phyloP scores from a whole-genome alignment of 805 yeast species.

The Nakazawaea populi region DNA sequence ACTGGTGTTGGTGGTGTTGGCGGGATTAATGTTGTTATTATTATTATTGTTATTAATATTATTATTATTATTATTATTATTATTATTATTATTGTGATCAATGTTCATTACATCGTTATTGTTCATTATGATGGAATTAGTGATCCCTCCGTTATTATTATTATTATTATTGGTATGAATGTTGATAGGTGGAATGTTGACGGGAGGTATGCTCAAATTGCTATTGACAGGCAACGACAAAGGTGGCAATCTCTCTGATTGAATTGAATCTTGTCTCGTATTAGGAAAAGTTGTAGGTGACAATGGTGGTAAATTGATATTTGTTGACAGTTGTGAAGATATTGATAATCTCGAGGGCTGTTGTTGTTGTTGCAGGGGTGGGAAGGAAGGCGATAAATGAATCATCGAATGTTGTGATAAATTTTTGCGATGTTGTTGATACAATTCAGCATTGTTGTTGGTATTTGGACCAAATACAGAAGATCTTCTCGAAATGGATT shows the following conservation, averaged over 20 bases:
- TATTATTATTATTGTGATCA: neutral
- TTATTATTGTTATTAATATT: neutral
- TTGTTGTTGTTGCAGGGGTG: neutral
- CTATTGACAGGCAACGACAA: neutral
- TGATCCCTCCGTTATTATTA: neutral
- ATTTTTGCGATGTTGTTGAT: conserved; percentile 6
- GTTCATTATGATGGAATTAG: neutral
- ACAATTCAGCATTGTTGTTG: neutral
- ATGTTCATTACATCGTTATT: neutral
- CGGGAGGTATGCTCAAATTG: neutral
- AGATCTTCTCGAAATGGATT: conserved; percentile 20
- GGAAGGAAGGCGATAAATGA: conserved; percentile 7
- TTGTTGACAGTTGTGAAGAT: conserved; percentile 8
- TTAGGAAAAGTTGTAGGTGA: conserved; percentile 8
- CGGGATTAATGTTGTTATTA: neutral
- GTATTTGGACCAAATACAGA: conserved; percentile 12
- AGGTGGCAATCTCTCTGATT: conserved; percentile 8
- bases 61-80: neutral
- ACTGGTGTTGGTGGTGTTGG: neutral
- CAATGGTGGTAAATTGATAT: conserved; percentile 7
- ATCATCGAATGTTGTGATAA: conserved; percentile 7
- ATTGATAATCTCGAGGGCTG: conserved; percentile 7
- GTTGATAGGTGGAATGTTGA: neutral
- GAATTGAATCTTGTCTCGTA: conserved; percentile 8
- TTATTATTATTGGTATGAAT: neutral